Base-by-base conservation (phyloP, 768 basidiomycete species). In the Jaapia argillacea region DNA sequence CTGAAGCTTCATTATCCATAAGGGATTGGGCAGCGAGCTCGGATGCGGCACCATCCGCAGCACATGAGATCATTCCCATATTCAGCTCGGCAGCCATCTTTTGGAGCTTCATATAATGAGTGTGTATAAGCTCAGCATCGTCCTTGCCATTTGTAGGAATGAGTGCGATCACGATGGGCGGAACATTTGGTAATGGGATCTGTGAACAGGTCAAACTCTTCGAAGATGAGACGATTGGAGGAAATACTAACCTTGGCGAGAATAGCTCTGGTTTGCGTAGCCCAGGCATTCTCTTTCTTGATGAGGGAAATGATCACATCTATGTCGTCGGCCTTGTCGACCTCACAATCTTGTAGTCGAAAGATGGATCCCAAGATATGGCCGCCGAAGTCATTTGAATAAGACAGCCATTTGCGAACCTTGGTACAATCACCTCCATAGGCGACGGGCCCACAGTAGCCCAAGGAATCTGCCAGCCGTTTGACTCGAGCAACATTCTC, bases 351-450 rank as follows among this genome's bases (percentile, higher is more conserved):
- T 0, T 46, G 20, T 0, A 60, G 47, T 10, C 52, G 45, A 1
- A 54, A 43, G 0, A 53, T 46, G 1, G 55, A 44, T 0, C 60
- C 58, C 7, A 62, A 42, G 5, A 62, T 47, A 39, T 59, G 59
- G 6, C 52, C 45, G 3, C 60, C 56, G 28, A 49, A 54, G 18
- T 56, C 48, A 20, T 44, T 57, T 3, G 58, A 62, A 44, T 54
- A 57, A 2, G 54, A 46, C 0, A 62, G 46, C 1, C 54, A 37
- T 28, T 51, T 40, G 2, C 51, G 45, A 4, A 60, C 59, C 42
- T 63, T 60, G 3, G 60, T 59, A 37, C 55, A 57, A 31, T 63
- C 60, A 1, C 53, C 52, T 2, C 47, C 54, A 21, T 56, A 43
- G 1, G 51, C 43, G 24, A 63, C 45, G 5, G 60, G 59, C 2